Evolutionary conservation across 805 yeast genomes (phyloP), one percentile per base, ranked within the genome.

Genomic region (Zygoascus tannicola): DNA sequence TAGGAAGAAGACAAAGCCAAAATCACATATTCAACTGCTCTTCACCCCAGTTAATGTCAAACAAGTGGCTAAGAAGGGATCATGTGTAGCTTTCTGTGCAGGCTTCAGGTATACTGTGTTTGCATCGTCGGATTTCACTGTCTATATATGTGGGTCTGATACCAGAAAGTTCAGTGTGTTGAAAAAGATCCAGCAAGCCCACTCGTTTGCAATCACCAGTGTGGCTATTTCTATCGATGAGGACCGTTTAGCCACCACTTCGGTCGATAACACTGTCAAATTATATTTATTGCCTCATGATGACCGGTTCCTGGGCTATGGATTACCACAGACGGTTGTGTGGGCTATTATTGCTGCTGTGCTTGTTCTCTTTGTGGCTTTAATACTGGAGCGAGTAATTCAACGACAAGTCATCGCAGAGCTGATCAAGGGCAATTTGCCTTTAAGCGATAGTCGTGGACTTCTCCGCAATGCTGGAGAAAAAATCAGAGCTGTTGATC

Each of bases 161-260:
- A 10, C 32, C 5, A 23, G 15, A 22, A 14, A n/a, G 21, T 8
- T 7, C 12, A 32, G 32, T n/a, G 7, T 26, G 8, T 23, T 26
- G 19, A 37, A 32, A 32, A 14, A 22, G 12, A 40, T 40, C 16
- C 4, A 22, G 32, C 43, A 81, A 48, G 78, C 83, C 44, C 96
- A 87, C 59, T 67, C 72, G 5, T 84, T 84, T 59, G 86, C 94
- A 21, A 78, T 86, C 42, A 86, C 96, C 0, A 71, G 74, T 36
- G 76, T 85, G 7, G 66, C 76, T 2, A 79, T 85, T 47, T 79
- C 86, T 3, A 80, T 83, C 12, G 70, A 76, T 56, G 86, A 88
- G 5, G 64, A 73, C 41, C 70, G 70, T 44, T 63, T 85, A 40
- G 90, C 85, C 2, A 74, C 85, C 19, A 80, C 78, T 0, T 80